Percentiles rank a stretch among this genome's conserved stretches.
Conservation (phyloP, 305 asterid species). For the Plantago rigida region DNA sequence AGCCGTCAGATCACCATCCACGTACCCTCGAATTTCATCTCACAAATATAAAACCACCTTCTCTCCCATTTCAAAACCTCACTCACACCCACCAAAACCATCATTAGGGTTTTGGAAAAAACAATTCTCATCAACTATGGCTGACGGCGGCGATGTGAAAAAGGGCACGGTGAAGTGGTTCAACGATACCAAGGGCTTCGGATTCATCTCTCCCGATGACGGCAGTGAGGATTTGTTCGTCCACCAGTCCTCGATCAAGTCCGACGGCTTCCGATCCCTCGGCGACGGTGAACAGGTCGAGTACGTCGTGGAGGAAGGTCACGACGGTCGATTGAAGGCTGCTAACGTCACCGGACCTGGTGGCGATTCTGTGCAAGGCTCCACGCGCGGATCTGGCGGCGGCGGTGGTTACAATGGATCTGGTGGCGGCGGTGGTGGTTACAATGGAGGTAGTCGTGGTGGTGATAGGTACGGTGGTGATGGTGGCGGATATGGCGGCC, state of each 20-base stretch:
- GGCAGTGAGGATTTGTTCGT: conserved; percentile 73
- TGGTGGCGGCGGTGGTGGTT: conserved; percentile 18
- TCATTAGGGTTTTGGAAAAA: conserved; percentile 27
- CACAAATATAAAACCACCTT: no score
- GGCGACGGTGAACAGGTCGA: conserved; percentile 65
- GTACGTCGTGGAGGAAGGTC: conserved; percentile 47
- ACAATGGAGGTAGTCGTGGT: conserved; percentile 22
- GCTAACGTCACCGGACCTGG: conserved; percentile 60
- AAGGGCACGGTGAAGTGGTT: conserved; percentile 76
- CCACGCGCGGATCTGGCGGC: conserved; percentile 39
- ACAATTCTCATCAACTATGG: conserved; percentile 25
- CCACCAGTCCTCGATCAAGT: conserved; percentile 56
- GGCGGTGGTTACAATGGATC: conserved; percentile 26
- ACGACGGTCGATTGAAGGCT: conserved; percentile 67
- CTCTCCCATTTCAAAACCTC: not conserved
- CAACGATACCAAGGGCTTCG: conserved; percentile 62
- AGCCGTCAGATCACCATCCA: not conserved
- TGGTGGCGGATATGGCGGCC: conserved; percentile 29
- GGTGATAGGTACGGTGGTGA: conserved; percentile 23
- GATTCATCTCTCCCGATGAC: conserved; percentile 71
- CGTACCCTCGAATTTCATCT: no score
- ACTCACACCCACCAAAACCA: not conserved
- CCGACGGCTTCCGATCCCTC: conserved; percentile 56
- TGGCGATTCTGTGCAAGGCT: conserved; percentile 60
- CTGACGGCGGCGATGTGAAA: conserved; percentile 7